phyloP scores from a whole-genome alignment of 148 eudicot species.

The Cornus suecica region DNA sequence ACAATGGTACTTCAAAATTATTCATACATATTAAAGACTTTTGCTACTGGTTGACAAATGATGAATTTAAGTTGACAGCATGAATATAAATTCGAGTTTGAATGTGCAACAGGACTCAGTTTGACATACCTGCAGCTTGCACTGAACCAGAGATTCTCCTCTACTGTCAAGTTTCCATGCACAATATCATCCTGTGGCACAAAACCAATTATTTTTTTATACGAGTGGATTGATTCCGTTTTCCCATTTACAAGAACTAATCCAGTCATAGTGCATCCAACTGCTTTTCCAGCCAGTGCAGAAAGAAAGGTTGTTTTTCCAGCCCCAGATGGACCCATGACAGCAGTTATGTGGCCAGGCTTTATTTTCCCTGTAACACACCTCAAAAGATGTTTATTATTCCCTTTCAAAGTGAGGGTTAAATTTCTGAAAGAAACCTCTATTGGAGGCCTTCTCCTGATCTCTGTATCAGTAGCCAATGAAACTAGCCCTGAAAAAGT shows the following conservation, averaged over 20 bases:
- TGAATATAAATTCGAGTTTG: conserved; percentile 4
- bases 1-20: not conserved
- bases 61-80: not conserved
- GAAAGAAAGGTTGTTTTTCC: conserved; percentile 77
- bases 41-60: not conserved
- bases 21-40: not conserved
- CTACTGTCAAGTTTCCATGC: conserved; percentile 77
- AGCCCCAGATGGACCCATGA: conserved; percentile 89
- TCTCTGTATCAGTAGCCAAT: conserved; percentile 43
- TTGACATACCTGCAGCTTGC: conserved; percentile 69
- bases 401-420: conserved; percentile 64
- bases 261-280: conserved; percentile 59
- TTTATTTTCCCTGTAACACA: conserved; percentile 61
- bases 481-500: conserved; percentile 57
- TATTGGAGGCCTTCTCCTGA: conserved; percentile 50
- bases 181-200: conserved; percentile 89
- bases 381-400: conserved; percentile 50
- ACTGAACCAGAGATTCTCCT: conserved; percentile 83
- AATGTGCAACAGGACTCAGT: conserved; percentile 5
- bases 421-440: conserved; percentile 64
- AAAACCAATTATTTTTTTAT: conserved; percentile 71
- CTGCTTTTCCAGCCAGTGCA: conserved; percentile 69
- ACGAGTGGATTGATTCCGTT: conserved; percentile 55
- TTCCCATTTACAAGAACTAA: conserved; percentile 57
- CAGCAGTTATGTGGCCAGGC: conserved; percentile 72